phyloP scores from a whole-genome alignment of 1,139 yeast genomes.

The Meyerozyma athensensis region DNA sequence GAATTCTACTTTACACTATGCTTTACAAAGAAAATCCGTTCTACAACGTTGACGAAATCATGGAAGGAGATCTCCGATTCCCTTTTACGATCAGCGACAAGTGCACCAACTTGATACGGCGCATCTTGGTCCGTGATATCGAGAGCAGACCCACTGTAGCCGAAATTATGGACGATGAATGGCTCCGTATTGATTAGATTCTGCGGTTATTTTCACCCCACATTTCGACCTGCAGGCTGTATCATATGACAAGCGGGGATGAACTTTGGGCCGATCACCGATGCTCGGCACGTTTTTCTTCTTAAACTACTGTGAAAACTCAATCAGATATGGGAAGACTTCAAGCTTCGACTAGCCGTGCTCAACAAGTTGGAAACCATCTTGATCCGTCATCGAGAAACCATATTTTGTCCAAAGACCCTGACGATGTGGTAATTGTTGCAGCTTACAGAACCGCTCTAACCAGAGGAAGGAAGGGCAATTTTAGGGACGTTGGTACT shows the following conservation, averaged over 20 bases:
- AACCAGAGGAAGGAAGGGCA: conserved; percentile 81
- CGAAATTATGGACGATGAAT: conserved; percentile 60
- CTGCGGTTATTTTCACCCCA: not conserved
- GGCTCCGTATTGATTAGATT: conserved; percentile 39
- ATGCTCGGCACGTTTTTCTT: too few relatives aligned
- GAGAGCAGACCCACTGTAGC: conserved; percentile 66
- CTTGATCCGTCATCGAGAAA: conserved; percentile 13
- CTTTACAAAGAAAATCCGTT: conserved; percentile 95
- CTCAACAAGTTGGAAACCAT: not conserved
- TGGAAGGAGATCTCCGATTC: conserved; percentile 78
- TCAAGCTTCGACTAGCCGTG: not conserved
- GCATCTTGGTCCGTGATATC: conserved; percentile 62
- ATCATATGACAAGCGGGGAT: not conserved
- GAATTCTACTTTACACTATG: conserved; percentile 81
- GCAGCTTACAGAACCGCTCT: conserved; percentile 88
- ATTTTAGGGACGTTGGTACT: conserved; percentile 68
- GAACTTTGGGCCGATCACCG: not conserved
- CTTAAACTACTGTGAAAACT: not conserved
- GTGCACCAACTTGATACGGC: conserved; percentile 55
- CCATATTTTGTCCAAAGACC: conserved; percentile 40
- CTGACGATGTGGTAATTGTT: conserved; percentile 83
- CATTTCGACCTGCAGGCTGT: not conserved
- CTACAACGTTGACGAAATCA: conserved; percentile 88
- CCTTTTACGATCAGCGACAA: conserved; percentile 59
- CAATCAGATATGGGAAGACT: not conserved